Conservation (phyloP, 352 stramenopile species). For the Hyaloperonospora brassicae region DNA sequence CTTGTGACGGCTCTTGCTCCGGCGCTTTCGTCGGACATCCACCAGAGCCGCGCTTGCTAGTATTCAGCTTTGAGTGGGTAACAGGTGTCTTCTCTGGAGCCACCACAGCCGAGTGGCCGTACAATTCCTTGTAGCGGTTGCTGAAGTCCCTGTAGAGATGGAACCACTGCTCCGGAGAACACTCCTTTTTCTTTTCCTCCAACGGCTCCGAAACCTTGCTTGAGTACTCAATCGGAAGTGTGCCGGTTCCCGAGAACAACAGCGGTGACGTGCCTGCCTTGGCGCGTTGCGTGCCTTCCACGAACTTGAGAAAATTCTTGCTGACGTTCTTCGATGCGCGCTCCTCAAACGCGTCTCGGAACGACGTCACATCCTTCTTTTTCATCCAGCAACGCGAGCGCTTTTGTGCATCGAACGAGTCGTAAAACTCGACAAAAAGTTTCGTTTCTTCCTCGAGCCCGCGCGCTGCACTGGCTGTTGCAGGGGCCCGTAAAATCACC, state of each 20-base stretch:
- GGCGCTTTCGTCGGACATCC: constrained; percentile 14
- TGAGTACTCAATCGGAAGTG: constrained; percentile 73
- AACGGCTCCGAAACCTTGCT: constrained; percentile 55
- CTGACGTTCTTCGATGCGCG: constrained; percentile 71
- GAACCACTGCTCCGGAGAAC: constrained; percentile 45
- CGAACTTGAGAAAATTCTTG: constrained; percentile 70
- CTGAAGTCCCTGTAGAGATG: constrained; percentile 67
- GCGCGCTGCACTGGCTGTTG: constrained; percentile 39
- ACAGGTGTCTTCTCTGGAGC: constrained; percentile 13
- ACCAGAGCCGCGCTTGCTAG: constrained; percentile 16
- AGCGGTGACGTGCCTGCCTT: constrained; percentile 53
- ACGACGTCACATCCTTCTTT: constrained; percentile 67
- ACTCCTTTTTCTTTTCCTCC: constrained; percentile 38
- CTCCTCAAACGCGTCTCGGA: constrained; percentile 68
- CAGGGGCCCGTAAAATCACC: constrained; percentile 65
- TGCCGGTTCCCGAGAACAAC: constrained; percentile 55
- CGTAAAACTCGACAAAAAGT: constrained; percentile 77
- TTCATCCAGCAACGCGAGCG: constrained; percentile 79
- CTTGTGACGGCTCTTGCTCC: constrained; percentile 19
- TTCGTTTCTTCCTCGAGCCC: constrained; percentile 63
- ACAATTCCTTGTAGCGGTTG: constrained; percentile 42
- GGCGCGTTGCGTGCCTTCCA: constrained; percentile 67
- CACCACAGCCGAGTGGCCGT: constrained; percentile 29
- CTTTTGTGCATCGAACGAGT: constrained; percentile 68
- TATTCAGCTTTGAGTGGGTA: constrained; percentile 5